These are phyloP conservation scores for Jatropha curcas DNA, from an alignment of 345 rosid species.

Conservation along the genomic window DNA sequence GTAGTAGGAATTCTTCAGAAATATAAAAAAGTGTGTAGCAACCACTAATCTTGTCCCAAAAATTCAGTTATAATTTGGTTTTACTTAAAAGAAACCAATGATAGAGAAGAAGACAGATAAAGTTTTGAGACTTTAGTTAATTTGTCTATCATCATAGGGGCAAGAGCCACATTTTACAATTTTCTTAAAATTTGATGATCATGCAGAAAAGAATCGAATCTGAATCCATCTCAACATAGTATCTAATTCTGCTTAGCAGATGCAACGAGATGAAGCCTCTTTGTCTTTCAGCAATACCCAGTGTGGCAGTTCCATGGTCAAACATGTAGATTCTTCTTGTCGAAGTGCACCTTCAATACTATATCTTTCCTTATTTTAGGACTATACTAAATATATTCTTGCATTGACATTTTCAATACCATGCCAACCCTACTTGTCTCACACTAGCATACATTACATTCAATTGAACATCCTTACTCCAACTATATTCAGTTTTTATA, in stretches of 20 bases:
- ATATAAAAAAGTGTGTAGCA: no score
- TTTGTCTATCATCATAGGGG: background rate
- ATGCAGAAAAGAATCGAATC: background rate
- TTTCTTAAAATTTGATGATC: background rate
- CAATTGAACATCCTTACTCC: background rate
- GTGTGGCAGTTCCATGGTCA: background rate
- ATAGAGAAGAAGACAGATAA: no score
- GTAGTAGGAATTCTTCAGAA: background rate
- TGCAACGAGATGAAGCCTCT: background rate
- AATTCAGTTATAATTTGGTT: no score
- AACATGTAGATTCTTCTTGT: background rate
- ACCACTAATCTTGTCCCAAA: no score
- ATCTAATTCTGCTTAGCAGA: background rate
- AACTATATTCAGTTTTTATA: no score
- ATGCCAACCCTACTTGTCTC: background rate
- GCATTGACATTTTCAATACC: background rate
- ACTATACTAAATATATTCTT: background rate
- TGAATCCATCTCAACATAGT: conserved; percentile 8
- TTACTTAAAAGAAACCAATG: no score
- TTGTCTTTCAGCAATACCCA: background rate
- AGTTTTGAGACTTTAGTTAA: no score
- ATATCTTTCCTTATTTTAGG: background rate
- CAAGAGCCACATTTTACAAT: background rate
- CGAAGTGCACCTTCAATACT: background rate
- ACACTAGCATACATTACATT: background rate